A percentile compares a stretch with the other conserved stretches of the same genome.
Conservation (phyloP, 1,284 basidiomycete species). For the Xerocomus amazonicus region DNA sequence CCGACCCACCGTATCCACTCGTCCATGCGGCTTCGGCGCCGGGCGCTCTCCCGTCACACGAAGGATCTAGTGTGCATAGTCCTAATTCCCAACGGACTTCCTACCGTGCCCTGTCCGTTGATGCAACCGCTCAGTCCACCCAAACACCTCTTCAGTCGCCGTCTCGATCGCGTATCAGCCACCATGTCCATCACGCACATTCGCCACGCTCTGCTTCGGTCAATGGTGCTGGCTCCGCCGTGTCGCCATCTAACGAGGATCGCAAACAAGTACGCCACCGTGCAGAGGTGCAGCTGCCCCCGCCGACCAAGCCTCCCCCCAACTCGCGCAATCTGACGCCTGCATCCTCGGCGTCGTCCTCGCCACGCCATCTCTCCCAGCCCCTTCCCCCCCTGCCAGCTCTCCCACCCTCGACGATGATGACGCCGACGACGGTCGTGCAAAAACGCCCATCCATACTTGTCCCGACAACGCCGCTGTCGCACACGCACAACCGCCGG, state of each 20-base stretch:
- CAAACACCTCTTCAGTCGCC: constrained; percentile 23
- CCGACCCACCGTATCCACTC: constrained; percentile 18
- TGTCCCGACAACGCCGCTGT: constrained; percentile 16
- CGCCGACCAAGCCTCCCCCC: constrained; percentile 27
- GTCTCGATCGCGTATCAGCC: constrained; percentile 20
- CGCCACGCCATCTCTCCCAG: constrained; percentile 46
- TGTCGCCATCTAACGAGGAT: constrained; percentile 16
- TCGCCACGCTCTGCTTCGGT: constrained; percentile 14
- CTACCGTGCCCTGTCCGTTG: constrained; percentile 25
- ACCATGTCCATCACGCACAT: constrained; percentile 6
- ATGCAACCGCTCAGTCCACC: constrained; percentile 16
- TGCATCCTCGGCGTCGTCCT: constrained; percentile 56
- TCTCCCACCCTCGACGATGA: constrained; percentile 36
- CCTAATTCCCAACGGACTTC: constrained; percentile 23
- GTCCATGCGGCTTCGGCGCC: constrained; percentile 45
- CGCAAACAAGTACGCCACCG: constrained; percentile 22
- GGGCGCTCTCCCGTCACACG: constrained; percentile 36
- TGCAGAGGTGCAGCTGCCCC: constrained; percentile 16
- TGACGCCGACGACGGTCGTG: constrained; percentile 28
- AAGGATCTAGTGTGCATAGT: constrained; percentile 7
- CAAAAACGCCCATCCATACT: constrained; percentile 30
- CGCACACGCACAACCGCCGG: constrained; percentile 33
- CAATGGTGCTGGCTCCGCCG: not conserved
- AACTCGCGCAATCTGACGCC: constrained; percentile 45
- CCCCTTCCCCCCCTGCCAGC: constrained; percentile 42